Evolutionary conservation across 2,329 filamentous ascomycete species (phyloP).

Genomic region (Cercospora sp.): DNA sequence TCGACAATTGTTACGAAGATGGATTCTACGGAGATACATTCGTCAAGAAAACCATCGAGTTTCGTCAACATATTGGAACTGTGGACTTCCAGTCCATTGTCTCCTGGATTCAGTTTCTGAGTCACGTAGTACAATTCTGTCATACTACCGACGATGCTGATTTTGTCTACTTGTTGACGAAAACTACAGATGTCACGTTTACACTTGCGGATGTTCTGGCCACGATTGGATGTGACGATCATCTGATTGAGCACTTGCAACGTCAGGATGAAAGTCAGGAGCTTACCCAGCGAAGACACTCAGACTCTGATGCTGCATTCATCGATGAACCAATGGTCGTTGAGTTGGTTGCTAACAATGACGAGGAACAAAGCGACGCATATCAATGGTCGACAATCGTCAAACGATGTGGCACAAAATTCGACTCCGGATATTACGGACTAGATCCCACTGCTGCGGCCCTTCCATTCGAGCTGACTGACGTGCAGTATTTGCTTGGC

Average conservation of each 20-base stretch:
- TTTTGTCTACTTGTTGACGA: slow-evolving; percentile 3
- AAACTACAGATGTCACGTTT: slow-evolving; percentile 1
- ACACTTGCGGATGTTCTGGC: neutral
- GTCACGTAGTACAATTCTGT: neutral
- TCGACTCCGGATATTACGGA: neutral
- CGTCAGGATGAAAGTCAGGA: neutral
- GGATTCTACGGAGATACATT: neutral
- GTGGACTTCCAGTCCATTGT: slow-evolving; percentile 2
- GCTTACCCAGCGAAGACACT: neutral
- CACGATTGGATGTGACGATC: neutral
- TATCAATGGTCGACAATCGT: neutral
- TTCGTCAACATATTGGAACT: slow-evolving; percentile 11
- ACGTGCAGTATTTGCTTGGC: neutral
- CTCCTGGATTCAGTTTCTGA: neutral
- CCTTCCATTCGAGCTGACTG: neutral
- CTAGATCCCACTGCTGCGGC: slow-evolving; percentile 3
- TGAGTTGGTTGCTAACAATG: neutral
- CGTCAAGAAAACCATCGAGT: slow-evolving; percentile 8
- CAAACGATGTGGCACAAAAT: neutral
- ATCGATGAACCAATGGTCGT: neutral
- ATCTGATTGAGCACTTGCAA: neutral
- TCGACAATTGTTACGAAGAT: slow-evolving; percentile 4
- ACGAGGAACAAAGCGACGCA: neutral
- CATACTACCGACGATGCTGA: neutral
- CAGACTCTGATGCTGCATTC: neutral